These are phyloP conservation scores for Hevea brasiliensis DNA, from an alignment of 345 rosid genomes.

Conservation along the genomic window DNA sequence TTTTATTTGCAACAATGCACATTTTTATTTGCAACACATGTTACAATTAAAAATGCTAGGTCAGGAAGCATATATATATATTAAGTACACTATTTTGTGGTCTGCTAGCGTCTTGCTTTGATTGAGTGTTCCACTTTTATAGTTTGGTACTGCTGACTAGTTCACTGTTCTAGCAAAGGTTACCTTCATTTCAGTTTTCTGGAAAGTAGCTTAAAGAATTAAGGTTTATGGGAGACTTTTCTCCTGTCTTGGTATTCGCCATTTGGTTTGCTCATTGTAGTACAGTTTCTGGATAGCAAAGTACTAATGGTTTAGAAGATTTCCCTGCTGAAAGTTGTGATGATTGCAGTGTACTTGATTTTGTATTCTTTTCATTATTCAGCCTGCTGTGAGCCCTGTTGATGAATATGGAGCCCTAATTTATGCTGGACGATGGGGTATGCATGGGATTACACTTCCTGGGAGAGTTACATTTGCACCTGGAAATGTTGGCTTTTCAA, in stretches of 20 bases:
- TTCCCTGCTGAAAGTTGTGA: not conserved
- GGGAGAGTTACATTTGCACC: constrained; percentile 98
- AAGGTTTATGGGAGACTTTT: not conserved
- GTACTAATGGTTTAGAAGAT: not conserved
- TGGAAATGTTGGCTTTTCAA: constrained; percentile 86
- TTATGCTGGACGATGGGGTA: constrained; percentile 96
- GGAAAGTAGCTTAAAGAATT: not conserved
- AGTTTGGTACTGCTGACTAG: not conserved
- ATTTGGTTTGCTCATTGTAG: not conserved
- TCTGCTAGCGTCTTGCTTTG: not conserved
- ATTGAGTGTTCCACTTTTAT: not conserved
- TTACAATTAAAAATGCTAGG: too few relatives aligned
- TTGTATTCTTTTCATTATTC: constrained; percentile 24
- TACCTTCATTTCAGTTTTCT: not conserved
- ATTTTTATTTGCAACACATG: not conserved
- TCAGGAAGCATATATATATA: too few relatives aligned
- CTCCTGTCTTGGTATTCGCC: not conserved
- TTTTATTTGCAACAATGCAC: not conserved
- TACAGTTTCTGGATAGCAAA: not conserved
- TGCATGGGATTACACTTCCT: constrained; percentile 76
- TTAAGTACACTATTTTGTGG: not conserved
- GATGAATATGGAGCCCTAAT: constrained; percentile 87
- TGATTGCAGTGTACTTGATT: constrained; percentile 2
- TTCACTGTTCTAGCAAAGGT: not conserved
- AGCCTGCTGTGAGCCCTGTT: constrained; percentile 66